Evolutionary conservation across 768 basidiomycete species (phyloP), one percentile per base, ranked within the genome.

Genomic region (Clitopilus passeckerianus): DNA sequence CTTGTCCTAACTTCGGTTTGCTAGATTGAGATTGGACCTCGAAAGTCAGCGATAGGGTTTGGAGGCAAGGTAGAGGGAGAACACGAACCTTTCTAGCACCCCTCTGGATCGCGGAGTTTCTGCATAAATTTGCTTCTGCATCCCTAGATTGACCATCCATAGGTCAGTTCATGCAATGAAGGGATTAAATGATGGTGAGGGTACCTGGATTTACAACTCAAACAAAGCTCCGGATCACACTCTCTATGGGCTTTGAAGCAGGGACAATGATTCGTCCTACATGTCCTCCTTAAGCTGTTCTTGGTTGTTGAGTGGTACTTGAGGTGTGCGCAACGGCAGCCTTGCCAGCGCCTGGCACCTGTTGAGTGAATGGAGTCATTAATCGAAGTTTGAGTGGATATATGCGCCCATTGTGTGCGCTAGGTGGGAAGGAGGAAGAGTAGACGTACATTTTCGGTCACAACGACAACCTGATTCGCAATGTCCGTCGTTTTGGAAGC

Each of bases 211-310:
- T 75, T 71, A 65, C 87, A 87, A 12, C 72, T 72, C 10, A 64
- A 6, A 61, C 90, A 91, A 8, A 89, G 59, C 34, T 84, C 83
- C 2, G 87, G 86, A 68, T 90, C 87, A 60, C 90, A 91, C 67
- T 91, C 90, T 34, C 84, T 75, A 8, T 72, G 65, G 0, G 76
- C 72, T 20, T 64, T 68, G 54, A 70, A 74, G 65, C 89, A 91
- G 8, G 79, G 76, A 63, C 89, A 91, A 12, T n/a, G n/a, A 23
- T 50, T 50, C n/a, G 46, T 50, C 4, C 70, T 70, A 14, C 66
- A 62, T 1, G 71, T 78, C 46, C 46, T 50, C 18, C 18, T 50
- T 4, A 50, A 18, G 18, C n/a, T 18, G 46, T n/a, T 2, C n/a
- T 66, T 68, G 70, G 75, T 83, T 18, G 63, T 66, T 56, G 63